phyloP scores from a whole-genome alignment of 768 basidiomycete species.

The Paxillus rubicundulus region DNA sequence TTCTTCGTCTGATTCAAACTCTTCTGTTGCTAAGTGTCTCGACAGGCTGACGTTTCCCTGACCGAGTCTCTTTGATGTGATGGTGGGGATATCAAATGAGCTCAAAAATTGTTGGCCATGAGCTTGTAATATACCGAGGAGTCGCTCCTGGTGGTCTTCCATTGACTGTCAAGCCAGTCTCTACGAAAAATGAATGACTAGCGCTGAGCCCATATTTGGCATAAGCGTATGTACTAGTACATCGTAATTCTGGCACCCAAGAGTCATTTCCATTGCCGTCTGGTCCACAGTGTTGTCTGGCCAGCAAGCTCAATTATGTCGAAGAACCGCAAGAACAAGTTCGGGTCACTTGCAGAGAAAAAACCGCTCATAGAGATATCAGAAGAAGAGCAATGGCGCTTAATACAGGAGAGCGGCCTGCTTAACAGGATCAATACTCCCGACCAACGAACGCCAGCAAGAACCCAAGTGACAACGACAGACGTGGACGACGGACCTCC shows the following conservation, averaged over 20 bases:
- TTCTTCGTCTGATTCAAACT: conserved; percentile 34
- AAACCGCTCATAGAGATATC: conserved; percentile 48
- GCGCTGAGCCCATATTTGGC: conserved; percentile 2
- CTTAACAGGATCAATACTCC: conserved; percentile 38
- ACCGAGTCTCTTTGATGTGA: conserved; percentile 17
- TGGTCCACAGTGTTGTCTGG: too few relatives aligned
- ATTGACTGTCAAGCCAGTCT: background rate
- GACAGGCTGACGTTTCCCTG: conserved; percentile 19
- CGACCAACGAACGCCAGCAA: conserved; percentile 1
- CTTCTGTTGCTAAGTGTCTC: conserved; percentile 2
- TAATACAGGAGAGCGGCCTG: conserved; percentile 65
- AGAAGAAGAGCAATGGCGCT: conserved; percentile 76
- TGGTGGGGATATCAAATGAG: conserved; percentile 34
- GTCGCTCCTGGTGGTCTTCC: conserved; percentile 26
- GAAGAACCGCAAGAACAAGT: conserved; percentile 22
- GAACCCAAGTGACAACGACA: background rate
- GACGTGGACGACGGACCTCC: conserved; percentile 36
- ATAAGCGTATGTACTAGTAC: conserved; percentile 1
- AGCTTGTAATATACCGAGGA: conserved; percentile 42
- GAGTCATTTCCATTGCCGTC: too few relatives aligned
- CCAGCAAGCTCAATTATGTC: conserved; percentile 22
- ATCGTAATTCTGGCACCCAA: too few relatives aligned
- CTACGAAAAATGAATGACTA: background rate
- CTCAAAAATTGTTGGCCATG: conserved; percentile 47
- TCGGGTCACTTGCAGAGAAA: conserved; percentile 9